Evolutionary conservation across 2,329 filamentous ascomycete species (phyloP), one percentile per base, ranked within the genome.

Genomic region (Paraphoma sp.): DNA sequence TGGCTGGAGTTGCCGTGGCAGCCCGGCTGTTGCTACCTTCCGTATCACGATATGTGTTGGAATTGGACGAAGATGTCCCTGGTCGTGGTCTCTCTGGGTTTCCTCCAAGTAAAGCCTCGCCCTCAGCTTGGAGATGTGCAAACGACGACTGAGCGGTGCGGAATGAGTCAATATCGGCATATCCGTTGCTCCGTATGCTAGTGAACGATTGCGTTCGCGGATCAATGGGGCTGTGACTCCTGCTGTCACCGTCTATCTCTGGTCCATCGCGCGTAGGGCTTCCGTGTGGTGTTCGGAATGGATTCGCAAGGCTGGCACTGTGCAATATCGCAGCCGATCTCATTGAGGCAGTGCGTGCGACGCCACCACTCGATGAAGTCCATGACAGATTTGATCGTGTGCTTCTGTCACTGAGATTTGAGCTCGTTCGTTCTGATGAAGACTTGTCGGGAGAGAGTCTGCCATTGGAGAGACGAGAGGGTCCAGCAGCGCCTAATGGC

Each of bases 361-460:
- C 67, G 36, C 78, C 79, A 28, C 67, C 78, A 10, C 63, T 70
- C 5, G 69, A 67, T 3, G 80, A 81, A 10, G 70, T 69, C 33
- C 78, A 79, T 2, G 82, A 83, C 0, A 79, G 57, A 41, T 72
- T 72, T 5, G 81, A 82, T 6, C 71, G 71, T 5, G 73, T 72
- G 18, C 83, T 85, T 8, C 74, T 74, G 11, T 86, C 84, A 52
- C 84, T 86, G 3, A 87, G 74, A 30, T 81, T 83, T 0, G 84
- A 87, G 3, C 79, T 79, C 2, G 84, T 87, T 17, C 84, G 80
- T 36, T 86, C 67, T 41, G 79, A 70, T 6, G 45, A 51, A 36
- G 78, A 81, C 58, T 82, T 84, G 2, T 81, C 78, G 0, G 83
- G 81, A 1, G 83, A 84, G 1, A 73, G 53, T 11, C 77, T 75